Evolutionary conservation across 1,284 basidiomycete genomes (phyloP), one percentile per base, ranked within the genome.

Genomic region (Ceratobasidium sp.): DNA sequence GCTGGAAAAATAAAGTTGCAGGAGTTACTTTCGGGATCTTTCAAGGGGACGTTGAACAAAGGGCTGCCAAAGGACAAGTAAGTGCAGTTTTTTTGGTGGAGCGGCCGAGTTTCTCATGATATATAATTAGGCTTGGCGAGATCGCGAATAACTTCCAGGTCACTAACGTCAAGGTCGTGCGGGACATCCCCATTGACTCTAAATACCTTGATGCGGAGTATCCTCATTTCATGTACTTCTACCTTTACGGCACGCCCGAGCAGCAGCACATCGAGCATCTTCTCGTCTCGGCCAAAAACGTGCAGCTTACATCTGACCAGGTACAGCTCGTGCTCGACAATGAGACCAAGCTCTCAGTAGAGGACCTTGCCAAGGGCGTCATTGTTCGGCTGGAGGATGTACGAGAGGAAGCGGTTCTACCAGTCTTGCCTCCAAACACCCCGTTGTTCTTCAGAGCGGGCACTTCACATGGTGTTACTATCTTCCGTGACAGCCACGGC

Each of bases 201-300:
- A 76, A 76, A 33, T 82, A 82, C 67, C 83, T 84, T 53, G 84
- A 85, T 39, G 13, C 51, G 18, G 63, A 73, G 15, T 87, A 86
- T 71, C 85, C 86, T 9, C 63, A 80, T 5, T 77, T 61, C 42
- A 86, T 86, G 81, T 87, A 86, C 20, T 89, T 88, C 83, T 87
- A 86, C 81, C 81, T 88, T 23, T 89, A 86, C 78, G 86, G 87
- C 18, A 84, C 83, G 1, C 46, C 56, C 7, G 69, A 80, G 20
- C 82, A 86, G 66, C 77, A 77, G 61, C 85, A 87, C 82, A 83
- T 88, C 71, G 87, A 87, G 51, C 87, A 88, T 80, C 81, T 85
- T 60, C 84, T 87, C 39, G 80, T 86, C 33, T 81, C 80, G 18
- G 84, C 85, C 1, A 87, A 87, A 28, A 88, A 88, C 78, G 66